These are phyloP conservation scores for Phytopythium ostracodes DNA, from an alignment of 352 stramenopile genomes.

Conservation along the genomic window DNA sequence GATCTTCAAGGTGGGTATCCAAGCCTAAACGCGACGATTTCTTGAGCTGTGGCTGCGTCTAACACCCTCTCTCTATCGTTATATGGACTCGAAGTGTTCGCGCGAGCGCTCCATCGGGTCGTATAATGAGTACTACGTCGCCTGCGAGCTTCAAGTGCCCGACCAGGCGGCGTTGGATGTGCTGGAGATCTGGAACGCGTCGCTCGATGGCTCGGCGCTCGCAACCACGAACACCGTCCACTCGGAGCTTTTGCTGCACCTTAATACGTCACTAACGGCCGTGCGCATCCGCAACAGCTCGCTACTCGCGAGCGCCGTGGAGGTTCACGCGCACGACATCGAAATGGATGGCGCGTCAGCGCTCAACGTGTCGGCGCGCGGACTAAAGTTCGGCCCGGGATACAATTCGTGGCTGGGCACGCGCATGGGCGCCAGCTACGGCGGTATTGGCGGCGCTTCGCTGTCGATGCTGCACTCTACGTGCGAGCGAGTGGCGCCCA, in stretches of 20 bases:
- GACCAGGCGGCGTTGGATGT: conserved; percentile 21
- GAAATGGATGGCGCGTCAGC: conserved; percentile 35
- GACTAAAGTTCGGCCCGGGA: conserved; percentile 77
- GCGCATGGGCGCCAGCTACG: conserved; percentile 63
- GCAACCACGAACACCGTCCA: conserved; percentile 37
- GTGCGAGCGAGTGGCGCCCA: conserved; percentile 50
- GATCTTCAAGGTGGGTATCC: conserved; percentile 8
- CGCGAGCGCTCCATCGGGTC: conserved; percentile 55
- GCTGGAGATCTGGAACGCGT: conserved; percentile 40
- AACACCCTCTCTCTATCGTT: not conserved
- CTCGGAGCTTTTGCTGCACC: conserved; percentile 41
- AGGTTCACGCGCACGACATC: conserved; percentile 42
- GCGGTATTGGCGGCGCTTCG: conserved; percentile 69
- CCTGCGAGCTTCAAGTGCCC: conserved; percentile 47
- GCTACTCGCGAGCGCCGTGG: conserved; percentile 53
- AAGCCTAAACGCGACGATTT: not conserved
- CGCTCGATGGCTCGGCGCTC: conserved; percentile 36
- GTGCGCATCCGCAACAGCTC: conserved; percentile 47
- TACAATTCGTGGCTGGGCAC: conserved; percentile 69
- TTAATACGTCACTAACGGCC: conserved; percentile 26
- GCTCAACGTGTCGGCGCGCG: conserved; percentile 54
- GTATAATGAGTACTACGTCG: conserved; percentile 84
- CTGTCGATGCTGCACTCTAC: conserved; percentile 26
- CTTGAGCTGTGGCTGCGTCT: not conserved
- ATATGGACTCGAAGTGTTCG: conserved; percentile 38